Evolutionary conservation across 2,329 filamentous ascomycete species (phyloP).

Genomic region (Cladobotryum protrusum): DNA sequence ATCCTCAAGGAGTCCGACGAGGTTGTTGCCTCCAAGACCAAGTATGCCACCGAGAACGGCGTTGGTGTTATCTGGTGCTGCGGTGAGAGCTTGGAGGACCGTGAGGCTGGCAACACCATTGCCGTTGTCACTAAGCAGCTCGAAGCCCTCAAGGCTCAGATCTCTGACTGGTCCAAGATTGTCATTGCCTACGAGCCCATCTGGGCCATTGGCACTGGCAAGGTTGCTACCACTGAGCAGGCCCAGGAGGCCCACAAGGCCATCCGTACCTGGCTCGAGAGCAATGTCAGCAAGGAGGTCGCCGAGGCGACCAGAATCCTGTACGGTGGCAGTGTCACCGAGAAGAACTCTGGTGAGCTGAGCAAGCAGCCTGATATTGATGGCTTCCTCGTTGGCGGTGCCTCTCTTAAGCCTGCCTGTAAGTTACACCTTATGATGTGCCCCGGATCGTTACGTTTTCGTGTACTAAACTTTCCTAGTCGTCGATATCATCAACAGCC

Average conservation of each 20-base stretch:
- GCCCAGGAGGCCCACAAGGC: constrained; percentile 90
- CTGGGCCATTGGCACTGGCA: constrained; percentile 93
- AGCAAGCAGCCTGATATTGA: constrained; percentile 92
- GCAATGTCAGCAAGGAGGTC: constrained; percentile 62
- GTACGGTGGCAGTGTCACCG: constrained; percentile 92
- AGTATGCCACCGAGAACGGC: constrained; percentile 81
- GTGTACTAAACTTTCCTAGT: constrained; percentile 29
- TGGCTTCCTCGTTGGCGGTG: constrained; percentile 94
- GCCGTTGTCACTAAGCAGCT: constrained; percentile 82
- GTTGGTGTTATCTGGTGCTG: constrained; percentile 94
- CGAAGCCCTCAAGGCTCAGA: constrained; percentile 67
- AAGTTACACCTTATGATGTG: constrained; percentile 33
- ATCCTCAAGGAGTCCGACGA: constrained; percentile 81
- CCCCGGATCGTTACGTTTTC: not conserved
- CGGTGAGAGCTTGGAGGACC: constrained; percentile 90
- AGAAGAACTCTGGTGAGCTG: constrained; percentile 96
- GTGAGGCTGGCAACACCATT: constrained; percentile 79
- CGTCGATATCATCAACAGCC: constrained; percentile 54
- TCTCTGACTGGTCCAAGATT: constrained; percentile 85
- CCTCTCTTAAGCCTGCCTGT: constrained; percentile 95
- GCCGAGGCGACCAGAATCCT: constrained; percentile 87
- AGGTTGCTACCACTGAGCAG: constrained; percentile 82
- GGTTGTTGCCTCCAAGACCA: constrained; percentile 88
- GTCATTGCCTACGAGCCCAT: constrained; percentile 99
- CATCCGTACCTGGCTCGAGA: constrained; percentile 82